A percentile compares a stretch with the other conserved stretches of the same genome.
Evolutionary conservation across 2,329 filamentous ascomycete genomes (phyloP).

Genomic region (Juglanconis sp.): DNA sequence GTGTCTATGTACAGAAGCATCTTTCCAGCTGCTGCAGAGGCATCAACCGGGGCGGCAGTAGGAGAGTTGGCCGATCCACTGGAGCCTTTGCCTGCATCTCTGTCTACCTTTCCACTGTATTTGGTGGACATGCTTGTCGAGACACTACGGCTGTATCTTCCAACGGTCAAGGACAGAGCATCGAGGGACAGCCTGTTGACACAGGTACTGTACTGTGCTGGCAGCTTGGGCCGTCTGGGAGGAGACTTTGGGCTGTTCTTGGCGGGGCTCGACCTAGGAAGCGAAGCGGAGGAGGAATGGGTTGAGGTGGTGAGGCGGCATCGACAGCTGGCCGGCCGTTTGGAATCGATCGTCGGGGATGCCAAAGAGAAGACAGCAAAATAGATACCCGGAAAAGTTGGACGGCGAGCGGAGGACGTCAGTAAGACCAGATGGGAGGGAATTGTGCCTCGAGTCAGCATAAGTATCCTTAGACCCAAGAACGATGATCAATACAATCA

Average conservation of each 20-base stretch:
- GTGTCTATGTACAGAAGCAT: slow-evolving; percentile 92
- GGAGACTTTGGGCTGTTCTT: slow-evolving; percentile 91
- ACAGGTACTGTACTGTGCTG: slow-evolving; percentile 89
- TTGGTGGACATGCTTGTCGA: slow-evolving; percentile 77
- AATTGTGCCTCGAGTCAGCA: not conserved
- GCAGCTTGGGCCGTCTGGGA: slow-evolving; percentile 82
- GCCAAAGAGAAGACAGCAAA: slow-evolving; percentile 33
- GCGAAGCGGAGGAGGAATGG: slow-evolving; percentile 66
- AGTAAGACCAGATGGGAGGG: not conserved
- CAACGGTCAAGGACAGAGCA: slow-evolving; percentile 74
- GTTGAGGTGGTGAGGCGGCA: slow-evolving; percentile 86
- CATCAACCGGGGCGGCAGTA: slow-evolving; percentile 6
- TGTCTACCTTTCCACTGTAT: slow-evolving; percentile 81
- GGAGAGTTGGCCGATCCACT: slow-evolving; percentile 37
- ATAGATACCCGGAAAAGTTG: not conserved
- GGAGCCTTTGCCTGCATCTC: slow-evolving; percentile 67
- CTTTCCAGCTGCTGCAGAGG: slow-evolving; percentile 57
- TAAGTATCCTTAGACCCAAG: not conserved
- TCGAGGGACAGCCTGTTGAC: slow-evolving; percentile 85
- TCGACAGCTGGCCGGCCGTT: slow-evolving; percentile 73
- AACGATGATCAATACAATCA: not conserved
- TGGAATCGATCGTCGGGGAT: slow-evolving; percentile 66
- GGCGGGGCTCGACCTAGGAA: slow-evolving; percentile 52
- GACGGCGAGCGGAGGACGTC: not conserved
- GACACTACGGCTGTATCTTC: slow-evolving; percentile 72